Conservation (phyloP, 768 basidiomycete species). For the Kwoniella heveanensis region DNA sequence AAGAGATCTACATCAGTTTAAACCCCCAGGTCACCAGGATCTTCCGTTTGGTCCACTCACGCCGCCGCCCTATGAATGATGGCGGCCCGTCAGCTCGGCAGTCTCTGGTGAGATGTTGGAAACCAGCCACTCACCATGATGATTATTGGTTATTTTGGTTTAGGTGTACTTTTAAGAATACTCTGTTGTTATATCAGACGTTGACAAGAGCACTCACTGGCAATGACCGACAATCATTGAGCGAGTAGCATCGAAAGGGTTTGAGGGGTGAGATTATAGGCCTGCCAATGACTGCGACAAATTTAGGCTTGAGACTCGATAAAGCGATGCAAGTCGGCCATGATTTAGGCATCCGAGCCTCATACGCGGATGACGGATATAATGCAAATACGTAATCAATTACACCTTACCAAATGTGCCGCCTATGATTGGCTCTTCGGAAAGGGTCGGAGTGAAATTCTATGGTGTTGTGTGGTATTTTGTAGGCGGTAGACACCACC, state of each 20-base stretch:
- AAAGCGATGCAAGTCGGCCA: no score
- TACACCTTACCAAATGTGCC: background rate
- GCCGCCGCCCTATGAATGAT: slow-evolving; percentile 27
- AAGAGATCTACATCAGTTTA: background rate
- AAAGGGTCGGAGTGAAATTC: slow-evolving; percentile 17
- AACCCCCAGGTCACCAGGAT: background rate
- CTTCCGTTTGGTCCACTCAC: slow-evolving; percentile 13
- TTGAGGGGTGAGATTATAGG: background rate
- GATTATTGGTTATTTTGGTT: slow-evolving; percentile 5
- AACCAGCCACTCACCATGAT: slow-evolving; percentile 15
- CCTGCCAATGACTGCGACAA: background rate
- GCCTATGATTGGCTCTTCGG: slow-evolving; percentile 26
- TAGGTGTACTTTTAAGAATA: background rate
- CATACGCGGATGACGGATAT: background rate
- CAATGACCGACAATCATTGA: no score
- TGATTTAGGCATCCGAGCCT: no score
- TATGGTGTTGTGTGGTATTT: no score
- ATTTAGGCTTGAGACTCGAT: no score
- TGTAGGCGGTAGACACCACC: background rate
- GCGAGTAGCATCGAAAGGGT: slow-evolving; percentile 2
- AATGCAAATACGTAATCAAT: background rate
- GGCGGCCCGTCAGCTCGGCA: background rate
- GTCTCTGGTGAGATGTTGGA: background rate
- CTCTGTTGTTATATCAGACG: no score
- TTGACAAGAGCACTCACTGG: no score